Evolutionary conservation across 148 eudicot genomes (phyloP), one percentile per base, ranked within the genome.

Genomic region (Euryodendron excelsum): DNA sequence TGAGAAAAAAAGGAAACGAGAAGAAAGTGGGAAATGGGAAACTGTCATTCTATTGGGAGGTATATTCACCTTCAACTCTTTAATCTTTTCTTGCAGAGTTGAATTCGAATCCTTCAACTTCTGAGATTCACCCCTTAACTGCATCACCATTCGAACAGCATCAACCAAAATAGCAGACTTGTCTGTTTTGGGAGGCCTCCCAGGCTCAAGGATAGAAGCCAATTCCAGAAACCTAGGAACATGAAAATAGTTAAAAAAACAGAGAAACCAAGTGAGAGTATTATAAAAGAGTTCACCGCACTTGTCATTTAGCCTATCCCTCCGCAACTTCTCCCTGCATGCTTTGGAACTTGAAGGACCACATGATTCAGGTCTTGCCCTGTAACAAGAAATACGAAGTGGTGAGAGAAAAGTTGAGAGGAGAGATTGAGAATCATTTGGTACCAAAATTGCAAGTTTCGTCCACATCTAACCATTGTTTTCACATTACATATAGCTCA

Each of bases 231-330:
- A 90, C 89, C 96, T 91, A 66, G 15, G 60, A 87, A 37, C 18
- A 85, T 33, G 31, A 79, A 63, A 59, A 33, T 61, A 30, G 50
- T 48, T 55, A 73, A 3, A 53, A 44, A 23, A 39, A 39, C 44
- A 39, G 44, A 48, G 39, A 36, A 64, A 50, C 37, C 28, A 3
- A 66, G 23, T 34, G 45, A 64, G 33, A 28, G 39, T 0, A 12
- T 60, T 48, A 31, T 25, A 8, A 61, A 36, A 20, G 37, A 73
- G 60, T 62, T 52, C 15, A 60, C n/a, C 80, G 30, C 78, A 92
- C 96, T 90, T 90, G 92, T 92, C 96, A 78, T 92, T 92, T 59
- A 92, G 92, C 68, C 82, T 79, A 69, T 91, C 97, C 81, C 95
- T 86, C 31, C 97, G 89, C 82, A 90, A 80, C 86, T 91, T 93